Evolutionary conservation across 2,329 filamentous ascomycete genomes (phyloP), one percentile per base, ranked within the genome.

Genomic region (Stachybotrys chartarum): DNA sequence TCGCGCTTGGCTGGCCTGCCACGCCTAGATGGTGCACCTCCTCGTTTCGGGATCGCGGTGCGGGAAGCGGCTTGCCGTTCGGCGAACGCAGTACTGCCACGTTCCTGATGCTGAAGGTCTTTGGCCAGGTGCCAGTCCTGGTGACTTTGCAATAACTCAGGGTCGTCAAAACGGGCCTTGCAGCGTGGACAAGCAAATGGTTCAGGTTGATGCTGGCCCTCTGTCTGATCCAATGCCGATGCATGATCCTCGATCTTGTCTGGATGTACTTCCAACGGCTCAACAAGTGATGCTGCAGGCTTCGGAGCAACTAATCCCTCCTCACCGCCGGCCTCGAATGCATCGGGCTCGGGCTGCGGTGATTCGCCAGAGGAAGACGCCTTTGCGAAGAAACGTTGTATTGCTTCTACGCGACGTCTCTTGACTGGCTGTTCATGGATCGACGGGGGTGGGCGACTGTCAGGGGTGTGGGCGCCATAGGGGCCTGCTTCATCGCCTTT

Each of bases 101-200:
- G 78, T 73, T 87, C 80, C 56, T 78, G 71, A 3, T 85, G 80
- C 60, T 92, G 86, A 32, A 99, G 78, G 63, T 93, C 88, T 72
- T 89, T 90, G 50, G 94, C 94, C 72, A 96, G 87, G 72, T 99
- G 94, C 87, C 92, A 97, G 70, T 99, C 94, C 54, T 87, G 78
- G 69, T 99, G 94, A 71, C 89, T 92, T 60, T 85, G 81, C 50
- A 84, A 67, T 62, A 81, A 79, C 55, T 86, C 82, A 30, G 75
- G 66, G 45, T 78, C 75, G 12, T 78, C 75, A 39, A 94, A 75
- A n/a, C 69, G 67, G 63, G 80, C 78, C 57, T 80, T 78, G 70
- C 91, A 96, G 59, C 83, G 83, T 52, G 75, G 67, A 69, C 91
- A 96, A 46, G 70, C 63, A 63, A 76, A 72, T 50, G 50, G 53